Evolutionary conservation across 2,329 filamentous ascomycete species (phyloP), one percentile per base, ranked within the genome.

Genomic region (Fusarium coffeatum): DNA sequence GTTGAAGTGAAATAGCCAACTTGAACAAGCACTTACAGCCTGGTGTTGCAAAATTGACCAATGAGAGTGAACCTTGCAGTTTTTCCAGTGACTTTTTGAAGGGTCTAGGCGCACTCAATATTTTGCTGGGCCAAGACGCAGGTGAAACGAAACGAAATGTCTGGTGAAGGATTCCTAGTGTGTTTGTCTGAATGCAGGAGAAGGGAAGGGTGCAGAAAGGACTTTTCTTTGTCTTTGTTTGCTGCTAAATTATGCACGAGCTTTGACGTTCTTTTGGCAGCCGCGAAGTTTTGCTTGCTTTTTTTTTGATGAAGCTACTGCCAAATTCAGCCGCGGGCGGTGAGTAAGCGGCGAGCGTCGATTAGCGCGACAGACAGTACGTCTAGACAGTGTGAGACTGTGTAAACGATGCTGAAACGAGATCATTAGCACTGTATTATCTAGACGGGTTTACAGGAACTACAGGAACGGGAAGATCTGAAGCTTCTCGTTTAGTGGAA

Each of bases 311-410:
- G 32, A 64, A 69, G 47, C 27, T 51, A 48, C 63, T 68, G 65
- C 63, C 60, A 75, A 60, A 59, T 47, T 51, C 72, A 73, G 72
- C 66, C 70, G 73, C 73, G 70, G 71, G 72, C 73, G 73, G 73
- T 74, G 72, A 74, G 73, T 72, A 68, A 70, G 72, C 73, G 73
- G 73, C 73, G 72, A 74, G 68, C 63, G 70, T 60, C 67, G 53
- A 55, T 54, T 65, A 63, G 69, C 65, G 51, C 69, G 28, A 13
- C 22, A 30, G 28, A 57, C 50, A 57, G 59, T 64, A 5, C 2
- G 3, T 2, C 6, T 37, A n/a, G 34, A 37, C 59, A 57, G 61
- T 64, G 28, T 28, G 15, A 12, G 11, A 23, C n/a, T 12, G 49
- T 42, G 8, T 8, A 8, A 4, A 4, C 2, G 2, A 5, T 3